Evolutionary conservation across 495 filamentous ascomycete species (phyloP).

Genomic region (Penicillium verhagenii): DNA sequence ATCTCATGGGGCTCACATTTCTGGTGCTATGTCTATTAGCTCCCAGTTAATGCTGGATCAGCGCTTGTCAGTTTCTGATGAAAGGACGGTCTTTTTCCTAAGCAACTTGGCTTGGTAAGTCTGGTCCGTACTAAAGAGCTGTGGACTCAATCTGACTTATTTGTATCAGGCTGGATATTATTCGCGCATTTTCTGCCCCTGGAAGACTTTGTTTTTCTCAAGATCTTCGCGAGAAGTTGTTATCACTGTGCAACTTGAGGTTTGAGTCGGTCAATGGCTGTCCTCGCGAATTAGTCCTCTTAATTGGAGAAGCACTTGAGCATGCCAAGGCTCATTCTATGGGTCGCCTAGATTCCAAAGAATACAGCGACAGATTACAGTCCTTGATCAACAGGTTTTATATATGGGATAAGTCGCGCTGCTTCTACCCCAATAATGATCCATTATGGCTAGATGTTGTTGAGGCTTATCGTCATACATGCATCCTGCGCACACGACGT

Average conservation of each 20-base stretch:
- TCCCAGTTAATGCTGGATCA: constrained; percentile 30
- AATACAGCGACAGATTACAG: constrained; percentile 21
- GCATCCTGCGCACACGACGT: constrained; percentile 35
- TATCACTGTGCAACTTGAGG: constrained; percentile 25
- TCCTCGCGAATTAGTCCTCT: constrained; percentile 33
- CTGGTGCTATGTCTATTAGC: constrained; percentile 41
- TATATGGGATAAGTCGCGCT: constrained; percentile 25
- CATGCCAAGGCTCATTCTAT: constrained; percentile 30
- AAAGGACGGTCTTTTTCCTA: constrained; percentile 37
- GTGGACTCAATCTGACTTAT: not conserved
- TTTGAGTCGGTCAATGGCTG: constrained; percentile 42
- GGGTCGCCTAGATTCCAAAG: constrained; percentile 17
- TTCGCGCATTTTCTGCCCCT: constrained; percentile 34
- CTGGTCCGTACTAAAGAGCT: not conserved
- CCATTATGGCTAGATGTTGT: constrained; percentile 31
- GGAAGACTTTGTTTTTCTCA: constrained; percentile 35
- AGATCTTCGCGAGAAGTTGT: constrained; percentile 30
- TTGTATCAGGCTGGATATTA: constrained; percentile 34
- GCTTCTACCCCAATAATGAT: constrained; percentile 29
- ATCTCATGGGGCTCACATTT: constrained; percentile 38
- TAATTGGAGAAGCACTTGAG: constrained; percentile 35
- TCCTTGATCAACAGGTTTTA: constrained; percentile 25
- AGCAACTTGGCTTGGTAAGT: constrained; percentile 38
- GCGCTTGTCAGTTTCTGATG: constrained; percentile 22
- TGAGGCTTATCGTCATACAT: constrained; percentile 34